phyloP scores from a whole-genome alignment of 2,329 filamentous ascomycete genomes.

The Neofusicoccum ribis region DNA sequence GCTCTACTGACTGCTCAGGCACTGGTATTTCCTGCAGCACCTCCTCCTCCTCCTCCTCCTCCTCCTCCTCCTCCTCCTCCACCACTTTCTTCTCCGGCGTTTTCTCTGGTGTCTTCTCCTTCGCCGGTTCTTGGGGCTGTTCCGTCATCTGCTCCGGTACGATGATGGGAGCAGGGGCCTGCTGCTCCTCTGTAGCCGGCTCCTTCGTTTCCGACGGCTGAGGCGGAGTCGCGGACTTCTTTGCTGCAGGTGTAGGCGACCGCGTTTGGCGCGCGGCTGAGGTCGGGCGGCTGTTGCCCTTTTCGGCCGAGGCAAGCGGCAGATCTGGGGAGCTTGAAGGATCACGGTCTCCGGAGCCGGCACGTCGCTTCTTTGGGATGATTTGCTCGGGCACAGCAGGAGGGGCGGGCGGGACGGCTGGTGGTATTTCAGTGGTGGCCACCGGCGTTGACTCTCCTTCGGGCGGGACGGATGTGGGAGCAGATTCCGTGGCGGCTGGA shows the following conservation, averaged over 20 bases:
- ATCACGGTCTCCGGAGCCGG: conserved; percentile 25
- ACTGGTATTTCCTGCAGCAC: background rate
- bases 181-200: background rate
- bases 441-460: background rate
- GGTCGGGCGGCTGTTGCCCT: conserved; percentile 39
- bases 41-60: background rate
- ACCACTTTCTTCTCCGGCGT: background rate
- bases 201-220: background rate
- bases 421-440: background rate
- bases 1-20: background rate
- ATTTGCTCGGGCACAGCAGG: background rate
- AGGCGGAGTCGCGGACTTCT: background rate
- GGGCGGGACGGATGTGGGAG: background rate
- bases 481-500: background rate
- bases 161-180: background rate
- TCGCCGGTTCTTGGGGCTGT: background rate
- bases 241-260: background rate
- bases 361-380: conserved; percentile 12
- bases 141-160: background rate
- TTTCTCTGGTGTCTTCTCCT: background rate
- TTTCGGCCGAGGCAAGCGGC: conserved; percentile 37
- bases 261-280: conserved; percentile 24
- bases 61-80: background rate
- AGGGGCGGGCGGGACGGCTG: background rate
- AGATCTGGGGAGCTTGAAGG: conserved; percentile 45